A percentile compares a stretch with the other conserved stretches of the same genome.
Conservation (phyloP, 2,329 filamentous ascomycete genomes). For the Calonectria pseudoturangicola region DNA sequence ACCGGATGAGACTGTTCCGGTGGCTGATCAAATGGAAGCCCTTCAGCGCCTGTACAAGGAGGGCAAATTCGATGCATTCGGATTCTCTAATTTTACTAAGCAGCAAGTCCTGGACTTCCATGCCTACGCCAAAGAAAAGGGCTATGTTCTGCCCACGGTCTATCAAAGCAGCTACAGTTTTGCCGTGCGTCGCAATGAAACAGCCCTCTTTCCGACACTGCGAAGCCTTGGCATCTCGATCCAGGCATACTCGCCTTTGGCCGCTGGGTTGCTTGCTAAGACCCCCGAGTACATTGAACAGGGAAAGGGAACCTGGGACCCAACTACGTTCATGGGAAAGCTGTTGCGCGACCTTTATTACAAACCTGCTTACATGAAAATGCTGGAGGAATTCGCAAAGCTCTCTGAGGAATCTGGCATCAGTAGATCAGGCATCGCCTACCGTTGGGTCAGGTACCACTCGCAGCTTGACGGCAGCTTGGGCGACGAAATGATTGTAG, state of each 20-base stretch:
- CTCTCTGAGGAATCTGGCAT: conserved; percentile 15
- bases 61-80: conserved; percentile 4
- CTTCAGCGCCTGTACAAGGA: conserved; percentile 10
- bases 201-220: conserved; percentile 13
- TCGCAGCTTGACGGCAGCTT: conserved; percentile 8
- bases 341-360: conserved; percentile 16
- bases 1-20: conserved; percentile 13
- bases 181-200: conserved; percentile 22
- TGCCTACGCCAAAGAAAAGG: conserved; percentile 14
- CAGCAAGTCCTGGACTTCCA: conserved; percentile 25
- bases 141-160: conserved; percentile 25
- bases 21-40: conserved; percentile 14
- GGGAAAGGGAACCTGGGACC: conserved; percentile 16
- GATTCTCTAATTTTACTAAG: conserved; percentile 23
- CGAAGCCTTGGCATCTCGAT: conserved; percentile 14
- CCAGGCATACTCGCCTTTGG: conserved; percentile 24
- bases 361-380: conserved; percentile 29
- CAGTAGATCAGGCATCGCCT: conserved; percentile 8
- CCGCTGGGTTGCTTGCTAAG: conserved; percentile 7
- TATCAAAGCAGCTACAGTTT: conserved; percentile 23
- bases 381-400: conserved; percentile 17
- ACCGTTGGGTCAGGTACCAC: conserved; percentile 28
- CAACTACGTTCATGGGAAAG: not conserved
- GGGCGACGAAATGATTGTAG: conserved; percentile 20
- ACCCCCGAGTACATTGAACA: conserved; percentile 28